Conservation (phyloP, 495 filamentous ascomycete genomes). For the Niebla homalea region DNA sequence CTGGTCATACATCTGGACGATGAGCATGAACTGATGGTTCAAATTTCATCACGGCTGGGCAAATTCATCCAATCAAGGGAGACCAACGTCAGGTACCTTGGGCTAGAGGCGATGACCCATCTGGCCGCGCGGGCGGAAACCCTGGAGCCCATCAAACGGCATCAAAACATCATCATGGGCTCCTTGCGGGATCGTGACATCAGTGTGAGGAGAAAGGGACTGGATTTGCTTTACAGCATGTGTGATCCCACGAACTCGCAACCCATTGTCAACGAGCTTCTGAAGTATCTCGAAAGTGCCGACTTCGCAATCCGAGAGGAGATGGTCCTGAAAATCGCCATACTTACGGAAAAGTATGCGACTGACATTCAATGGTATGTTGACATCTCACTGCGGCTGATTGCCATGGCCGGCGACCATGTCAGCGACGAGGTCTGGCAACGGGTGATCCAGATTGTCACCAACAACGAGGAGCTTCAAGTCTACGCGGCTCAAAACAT, state of each 20-base stretch:
- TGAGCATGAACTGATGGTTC: conserved; percentile 88
- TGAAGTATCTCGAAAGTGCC: conserved; percentile 88
- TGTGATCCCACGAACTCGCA: conserved; percentile 87
- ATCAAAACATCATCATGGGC: conserved; percentile 88
- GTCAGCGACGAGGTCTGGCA: conserved; percentile 99
- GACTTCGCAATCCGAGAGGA: conserved; percentile 97
- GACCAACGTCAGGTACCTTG: conserved; percentile 95
- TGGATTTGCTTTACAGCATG: conserved; percentile 99
- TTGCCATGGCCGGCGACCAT: conserved; percentile 95
- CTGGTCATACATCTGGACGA: conserved; percentile 98
- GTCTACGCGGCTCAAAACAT: conserved; percentile 91
- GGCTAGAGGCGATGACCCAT: conserved; percentile 96
- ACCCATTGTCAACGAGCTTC: conserved; percentile 82
- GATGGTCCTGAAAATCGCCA: conserved; percentile 98
- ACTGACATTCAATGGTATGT: conserved; percentile 99
- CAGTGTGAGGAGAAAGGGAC: conserved; percentile 85
- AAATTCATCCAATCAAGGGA: conserved; percentile 95
- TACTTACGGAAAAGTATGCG: conserved; percentile 95
- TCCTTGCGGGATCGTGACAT: conserved; percentile 94
- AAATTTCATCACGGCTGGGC: conserved; percentile 85
- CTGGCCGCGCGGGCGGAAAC: conserved; percentile 90
- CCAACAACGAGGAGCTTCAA: conserved; percentile 97
- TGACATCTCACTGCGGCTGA: conserved; percentile 85
- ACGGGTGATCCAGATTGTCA: conserved; percentile 96
- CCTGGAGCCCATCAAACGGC: conserved; percentile 93